Evolutionary conservation across 257 asterid species (phyloP).

Genomic region (Petunia secreta): DNA sequence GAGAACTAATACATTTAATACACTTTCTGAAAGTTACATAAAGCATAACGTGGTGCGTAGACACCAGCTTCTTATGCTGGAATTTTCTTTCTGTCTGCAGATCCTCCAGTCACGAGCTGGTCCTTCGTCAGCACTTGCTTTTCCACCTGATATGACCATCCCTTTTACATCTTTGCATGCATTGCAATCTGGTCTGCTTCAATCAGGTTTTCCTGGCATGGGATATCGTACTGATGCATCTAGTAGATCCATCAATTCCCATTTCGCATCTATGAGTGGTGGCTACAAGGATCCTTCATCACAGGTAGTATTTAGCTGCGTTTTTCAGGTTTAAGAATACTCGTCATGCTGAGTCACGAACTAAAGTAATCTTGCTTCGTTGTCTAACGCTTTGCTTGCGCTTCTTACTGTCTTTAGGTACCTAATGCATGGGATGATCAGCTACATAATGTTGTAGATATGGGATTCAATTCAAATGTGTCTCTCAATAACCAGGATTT

Average conservation of each 20-base stretch:
- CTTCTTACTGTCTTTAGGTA: not conserved
- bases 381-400: not conserved
- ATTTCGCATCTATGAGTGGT: conserved; percentile 37
- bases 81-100: conserved; percentile 35
- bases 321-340: not conserved
- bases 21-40: not conserved
- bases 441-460: conserved; percentile 22
- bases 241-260: conserved; percentile 55
- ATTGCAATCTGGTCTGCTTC: conserved; percentile 56
- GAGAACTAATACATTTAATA: conserved; percentile 33
- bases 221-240: conserved; percentile 54
- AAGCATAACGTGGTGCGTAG: not conserved
- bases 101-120: conserved; percentile 63
- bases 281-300: conserved; percentile 32
- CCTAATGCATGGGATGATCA: conserved; percentile 18
- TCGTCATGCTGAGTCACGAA: not conserved
- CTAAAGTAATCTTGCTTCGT: not conserved
- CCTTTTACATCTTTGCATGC: conserved; percentile 59
- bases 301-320: conserved; percentile 11
- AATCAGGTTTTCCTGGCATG: conserved; percentile 48
- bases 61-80: not conserved
- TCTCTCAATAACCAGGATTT: conserved; percentile 60
- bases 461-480: conserved; percentile 60
- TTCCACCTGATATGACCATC: conserved; percentile 56
- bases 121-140: conserved; percentile 54